These are phyloP conservation scores for Solanum etuberosum DNA, from an alignment of 257 asterid species.

Conservation along the genomic window DNA sequence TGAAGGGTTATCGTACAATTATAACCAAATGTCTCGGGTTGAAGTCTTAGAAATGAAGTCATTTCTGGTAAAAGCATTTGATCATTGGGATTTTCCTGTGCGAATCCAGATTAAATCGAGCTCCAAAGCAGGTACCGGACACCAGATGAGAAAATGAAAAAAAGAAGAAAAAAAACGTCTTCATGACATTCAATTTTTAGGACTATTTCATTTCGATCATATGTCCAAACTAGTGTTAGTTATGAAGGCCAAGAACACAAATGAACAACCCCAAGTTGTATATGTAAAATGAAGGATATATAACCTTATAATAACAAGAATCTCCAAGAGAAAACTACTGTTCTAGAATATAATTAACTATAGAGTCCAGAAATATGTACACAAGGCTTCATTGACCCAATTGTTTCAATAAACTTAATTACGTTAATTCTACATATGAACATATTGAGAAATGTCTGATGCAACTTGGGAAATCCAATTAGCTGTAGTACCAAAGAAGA, in stretches of 20 bases:
- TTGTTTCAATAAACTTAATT: slow-evolving; percentile 3
- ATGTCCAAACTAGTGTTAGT: not conserved
- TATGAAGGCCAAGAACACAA: not conserved
- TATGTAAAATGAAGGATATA: not conserved
- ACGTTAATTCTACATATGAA: slow-evolving; percentile 24
- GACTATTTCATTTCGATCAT: not conserved
- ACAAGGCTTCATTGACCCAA: not conserved
- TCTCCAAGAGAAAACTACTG: not conserved
- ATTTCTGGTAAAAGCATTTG: not conserved
- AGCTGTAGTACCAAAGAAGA: slow-evolving; percentile 62
- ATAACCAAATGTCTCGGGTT: not conserved
- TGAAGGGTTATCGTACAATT: not conserved
- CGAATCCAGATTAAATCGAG: not conserved
- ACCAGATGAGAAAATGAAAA: not conserved
- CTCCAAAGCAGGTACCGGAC: too few relatives aligned
- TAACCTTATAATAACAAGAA: not conserved
- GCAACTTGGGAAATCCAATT: slow-evolving; percentile 49
- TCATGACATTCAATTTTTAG: not conserved
- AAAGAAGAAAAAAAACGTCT: too few relatives aligned
- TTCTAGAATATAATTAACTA: not conserved
- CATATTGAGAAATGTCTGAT: slow-evolving; percentile 30
- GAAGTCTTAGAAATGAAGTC: not conserved
- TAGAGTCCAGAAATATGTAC: not conserved
- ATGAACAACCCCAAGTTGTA: not conserved
- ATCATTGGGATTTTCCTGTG: not conserved